These are phyloP conservation scores for Malassezia psittaci DNA, from an alignment of 1,284 basidiomycete genomes.

Conservation along the genomic window DNA sequence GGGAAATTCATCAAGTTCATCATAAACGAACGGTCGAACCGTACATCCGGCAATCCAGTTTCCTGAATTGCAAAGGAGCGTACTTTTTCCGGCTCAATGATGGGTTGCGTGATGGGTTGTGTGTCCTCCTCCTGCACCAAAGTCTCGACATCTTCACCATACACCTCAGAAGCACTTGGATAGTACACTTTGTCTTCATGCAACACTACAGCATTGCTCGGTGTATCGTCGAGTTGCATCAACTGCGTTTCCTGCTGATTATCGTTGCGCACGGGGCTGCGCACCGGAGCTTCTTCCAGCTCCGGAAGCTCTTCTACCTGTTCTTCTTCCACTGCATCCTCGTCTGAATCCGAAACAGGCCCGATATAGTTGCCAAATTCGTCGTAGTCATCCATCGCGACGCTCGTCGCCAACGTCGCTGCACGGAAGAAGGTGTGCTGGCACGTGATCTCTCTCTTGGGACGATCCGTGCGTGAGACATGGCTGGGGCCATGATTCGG, in stretches of 20 bases:
- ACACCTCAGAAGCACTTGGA: constrained; percentile 79
- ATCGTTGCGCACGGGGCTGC: neutral
- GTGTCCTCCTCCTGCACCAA: constrained; percentile 97
- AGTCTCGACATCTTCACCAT: constrained; percentile 87
- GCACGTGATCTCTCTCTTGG: neutral
- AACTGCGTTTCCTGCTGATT: constrained; percentile 16
- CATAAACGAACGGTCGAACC: constrained; percentile 62
- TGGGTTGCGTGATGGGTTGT: constrained; percentile 87
- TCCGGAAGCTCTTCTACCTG: constrained; percentile 31
- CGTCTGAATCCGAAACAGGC: constrained; percentile 40
- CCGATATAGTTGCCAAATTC: constrained; percentile 48
- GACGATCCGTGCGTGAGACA: neutral
- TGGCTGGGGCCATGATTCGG: neutral
- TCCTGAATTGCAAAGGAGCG: constrained; percentile 65
- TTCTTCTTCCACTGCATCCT: constrained; percentile 20
- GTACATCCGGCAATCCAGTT: constrained; percentile 30
- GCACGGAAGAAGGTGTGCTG: neutral
- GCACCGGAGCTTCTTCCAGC: constrained; percentile 57
- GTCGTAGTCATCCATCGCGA: constrained; percentile 43
- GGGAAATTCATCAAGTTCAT: constrained; percentile 83
- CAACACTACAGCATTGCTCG: constrained; percentile 74
- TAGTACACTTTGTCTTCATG: constrained; percentile 99
- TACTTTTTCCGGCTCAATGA: constrained; percentile 91
- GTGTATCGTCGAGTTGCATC: constrained; percentile 39
- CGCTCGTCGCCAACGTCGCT: neutral